Base-by-base conservation (phyloP, 768 basidiomycete species). In the Kwoniella sp. region DNA sequence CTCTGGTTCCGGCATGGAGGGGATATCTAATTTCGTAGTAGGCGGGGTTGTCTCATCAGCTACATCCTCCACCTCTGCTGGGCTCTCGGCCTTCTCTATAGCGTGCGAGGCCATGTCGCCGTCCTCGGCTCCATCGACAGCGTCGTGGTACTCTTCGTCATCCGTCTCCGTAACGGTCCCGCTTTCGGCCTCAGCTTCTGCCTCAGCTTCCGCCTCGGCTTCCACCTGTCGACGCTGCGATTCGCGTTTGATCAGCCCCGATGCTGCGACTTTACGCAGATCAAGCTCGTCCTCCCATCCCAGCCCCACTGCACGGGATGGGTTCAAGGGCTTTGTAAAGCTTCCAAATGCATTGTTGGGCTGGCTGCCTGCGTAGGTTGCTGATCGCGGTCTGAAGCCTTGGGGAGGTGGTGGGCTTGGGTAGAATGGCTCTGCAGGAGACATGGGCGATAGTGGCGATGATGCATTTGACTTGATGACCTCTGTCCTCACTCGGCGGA, bases 351-450 rank as follows among this genome's bases (percentile, higher is more conserved):
- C n/a, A 11, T 43, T 43, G 26, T 25, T 34, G 0, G 45, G 33
- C 9, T 31, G 46, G 19, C 26, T 41, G 12, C 54, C 59, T 3
- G 69, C 65, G 32, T 68, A 44, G 2, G 71, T 73, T 2, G 65
- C 65, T 8, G 71, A 70, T 17, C 71, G 66, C 0, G 46, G 62
- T 52, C 67, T 63, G 14, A 32, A 25, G 25, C 26, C 42, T 17
- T 19, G 12, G 10, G 45, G 52, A n/a, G 45, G 47, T 1, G 45
- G 34, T 10, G 52, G 45, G 22, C 52, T 53, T 7, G 41, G 29
- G 17, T 11, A 37, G 46, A 15, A 19, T 39, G 5, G 44, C 19
- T 47, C 31, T 14, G 44, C 8, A 34, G 40, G 20, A 15, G 25
- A 25, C 2, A 22, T 31, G n/a, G 32, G 37, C 27, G 45, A 37